Conservation (phyloP, 2,329 filamentous ascomycete genomes). For the Diaporthe ilicicola region DNA sequence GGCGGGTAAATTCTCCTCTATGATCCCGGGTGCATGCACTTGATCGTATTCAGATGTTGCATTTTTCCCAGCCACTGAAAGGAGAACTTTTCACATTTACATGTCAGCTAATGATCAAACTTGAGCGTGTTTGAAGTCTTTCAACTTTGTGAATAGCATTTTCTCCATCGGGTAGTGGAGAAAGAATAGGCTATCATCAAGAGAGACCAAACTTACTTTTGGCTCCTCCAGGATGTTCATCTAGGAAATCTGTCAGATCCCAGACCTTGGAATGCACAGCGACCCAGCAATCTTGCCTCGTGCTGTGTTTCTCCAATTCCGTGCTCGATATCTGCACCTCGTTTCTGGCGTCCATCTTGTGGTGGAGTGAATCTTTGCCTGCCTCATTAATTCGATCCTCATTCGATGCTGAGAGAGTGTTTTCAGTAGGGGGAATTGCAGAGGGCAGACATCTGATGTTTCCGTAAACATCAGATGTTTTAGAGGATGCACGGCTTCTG, state of each 20-base stretch:
- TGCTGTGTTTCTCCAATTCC: slow-evolving; percentile 58
- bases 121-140: background rate
- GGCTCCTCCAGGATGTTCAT: slow-evolving; percentile 48
- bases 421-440: too few species aligned
- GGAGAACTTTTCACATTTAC: background rate
- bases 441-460: too few species aligned
- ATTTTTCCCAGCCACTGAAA: slow-evolving; percentile 4
- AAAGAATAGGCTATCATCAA: background rate
- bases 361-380: background rate
- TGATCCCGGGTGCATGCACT: slow-evolving; percentile 55
- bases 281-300: slow-evolving; percentile 67
- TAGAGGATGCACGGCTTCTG: too few species aligned
- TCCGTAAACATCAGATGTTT: too few species aligned
- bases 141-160: too few species aligned
- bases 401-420: background rate
- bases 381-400: background rate
- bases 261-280: slow-evolving; percentile 74
- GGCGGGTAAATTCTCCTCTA: slow-evolving; percentile 5
- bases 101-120: background rate
- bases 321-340: background rate
- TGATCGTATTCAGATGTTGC: slow-evolving; percentile 51
- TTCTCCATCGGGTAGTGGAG: too few species aligned
- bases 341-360: background rate
- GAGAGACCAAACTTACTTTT: slow-evolving; percentile 37
- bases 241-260: slow-evolving; percentile 73